Conservation (phyloP, 495 filamentous ascomycete species). For the Amorphotheca resinae region DNA sequence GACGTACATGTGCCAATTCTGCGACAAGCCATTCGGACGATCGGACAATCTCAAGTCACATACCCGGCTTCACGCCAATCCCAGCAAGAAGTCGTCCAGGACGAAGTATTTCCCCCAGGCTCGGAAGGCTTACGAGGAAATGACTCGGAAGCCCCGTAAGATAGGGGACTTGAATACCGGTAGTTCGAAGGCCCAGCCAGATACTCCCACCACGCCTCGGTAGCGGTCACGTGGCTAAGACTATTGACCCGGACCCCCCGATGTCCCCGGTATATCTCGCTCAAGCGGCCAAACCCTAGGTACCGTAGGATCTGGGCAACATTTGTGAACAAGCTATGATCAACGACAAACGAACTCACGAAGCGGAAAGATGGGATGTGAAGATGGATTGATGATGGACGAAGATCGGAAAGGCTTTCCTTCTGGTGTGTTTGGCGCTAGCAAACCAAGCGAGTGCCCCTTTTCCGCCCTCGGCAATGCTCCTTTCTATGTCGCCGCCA, state of each 20-base stretch:
- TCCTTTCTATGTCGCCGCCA: background rate
- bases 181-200: background rate
- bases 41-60: conserved; percentile 29
- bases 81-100: conserved; percentile 11
- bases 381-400: too few relatives aligned
- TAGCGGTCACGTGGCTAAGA: too few relatives aligned
- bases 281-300: too few relatives aligned
- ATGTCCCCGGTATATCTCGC: too few relatives aligned
- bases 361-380: too few relatives aligned
- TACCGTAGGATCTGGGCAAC: too few relatives aligned
- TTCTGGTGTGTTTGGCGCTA: too few relatives aligned
- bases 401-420: too few relatives aligned
- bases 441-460: background rate
- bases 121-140: background rate
- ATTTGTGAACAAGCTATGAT: too few relatives aligned
- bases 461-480: background rate
- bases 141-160: conserved; percentile 1
- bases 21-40: conserved; percentile 21
- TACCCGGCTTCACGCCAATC: conserved; percentile 25
- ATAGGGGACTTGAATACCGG: background rate
- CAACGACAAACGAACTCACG: too few relatives aligned
- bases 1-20: conserved; percentile 22
- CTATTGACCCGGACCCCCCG: too few relatives aligned
- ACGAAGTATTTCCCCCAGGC: conserved; percentile 3
- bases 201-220: too few relatives aligned